Conservation (phyloP, 805 yeast species). For the Metschnikowia lochheadii region DNA sequence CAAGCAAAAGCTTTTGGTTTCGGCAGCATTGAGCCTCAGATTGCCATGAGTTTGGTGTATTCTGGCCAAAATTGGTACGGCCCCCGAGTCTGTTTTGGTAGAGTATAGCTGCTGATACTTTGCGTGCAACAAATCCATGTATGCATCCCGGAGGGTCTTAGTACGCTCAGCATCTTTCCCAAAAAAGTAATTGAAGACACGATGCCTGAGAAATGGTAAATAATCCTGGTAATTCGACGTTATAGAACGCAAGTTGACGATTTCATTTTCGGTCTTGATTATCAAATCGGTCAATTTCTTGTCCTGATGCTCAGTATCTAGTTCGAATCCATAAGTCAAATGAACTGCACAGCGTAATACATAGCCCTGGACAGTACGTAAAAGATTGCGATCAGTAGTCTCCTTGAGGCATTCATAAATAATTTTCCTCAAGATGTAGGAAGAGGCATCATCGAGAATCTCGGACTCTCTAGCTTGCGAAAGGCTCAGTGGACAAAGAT, state of each 20-base stretch:
- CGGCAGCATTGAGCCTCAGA: constrained; percentile 37
- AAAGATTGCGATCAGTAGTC: constrained; percentile 35
- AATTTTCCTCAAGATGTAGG: constrained; percentile 19
- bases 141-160: constrained; percentile 44
- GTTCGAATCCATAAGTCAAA: constrained; percentile 49
- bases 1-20: constrained; percentile 57
- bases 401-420: background rate
- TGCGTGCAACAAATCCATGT: constrained; percentile 39
- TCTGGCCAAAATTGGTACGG: background rate
- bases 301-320: constrained; percentile 40
- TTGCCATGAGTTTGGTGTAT: constrained; percentile 19
- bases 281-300: constrained; percentile 45
- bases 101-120: background rate
- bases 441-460: constrained; percentile 38
- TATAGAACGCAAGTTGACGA: constrained; percentile 56
- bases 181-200: constrained; percentile 17
- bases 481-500: constrained; percentile 32
- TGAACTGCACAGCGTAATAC: constrained; percentile 47
- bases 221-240: constrained; percentile 53
- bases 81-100: background rate
- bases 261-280: constrained; percentile 51
- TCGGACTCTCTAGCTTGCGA: constrained; percentile 27
- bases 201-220: constrained; percentile 41
- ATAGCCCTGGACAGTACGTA: constrained; percentile 44
- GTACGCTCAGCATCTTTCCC: constrained; percentile 15